phyloP scores from a whole-genome alignment of 768 basidiomycete genomes.

The Kwoniella pini region DNA sequence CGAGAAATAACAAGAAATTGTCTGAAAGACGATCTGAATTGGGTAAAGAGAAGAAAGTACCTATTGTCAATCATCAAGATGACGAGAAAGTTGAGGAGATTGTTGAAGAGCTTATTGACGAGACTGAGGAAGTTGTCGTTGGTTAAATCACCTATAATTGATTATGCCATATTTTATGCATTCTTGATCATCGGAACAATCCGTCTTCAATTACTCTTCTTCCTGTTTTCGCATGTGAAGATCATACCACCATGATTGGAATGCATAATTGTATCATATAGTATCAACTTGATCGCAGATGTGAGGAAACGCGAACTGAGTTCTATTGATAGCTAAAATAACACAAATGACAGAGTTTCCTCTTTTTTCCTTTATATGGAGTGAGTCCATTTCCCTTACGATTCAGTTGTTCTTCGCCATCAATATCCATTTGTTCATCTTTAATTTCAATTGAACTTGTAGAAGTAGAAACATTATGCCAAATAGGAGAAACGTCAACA shows the following conservation, averaged over 20 bases:
- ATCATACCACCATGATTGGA: background rate
- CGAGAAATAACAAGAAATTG: slow-evolving; percentile 67
- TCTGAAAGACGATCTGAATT: slow-evolving; percentile 61
- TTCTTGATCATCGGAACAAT: too few relatives aligned
- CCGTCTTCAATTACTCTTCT: too few relatives aligned
- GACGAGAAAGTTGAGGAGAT: slow-evolving; percentile 92
- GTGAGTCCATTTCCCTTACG: background rate
- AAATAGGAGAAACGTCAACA: slow-evolving; percentile 45
- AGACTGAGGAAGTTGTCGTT: slow-evolving; percentile 72
- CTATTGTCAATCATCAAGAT: slow-evolving; percentile 56
- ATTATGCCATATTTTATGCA: slow-evolving; percentile 1
- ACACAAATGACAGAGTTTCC: slow-evolving; percentile 41
- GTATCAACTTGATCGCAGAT: too few relatives aligned
- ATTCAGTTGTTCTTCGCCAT: slow-evolving; percentile 9
- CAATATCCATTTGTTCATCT: slow-evolving; percentile 21
- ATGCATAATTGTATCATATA: too few relatives aligned
- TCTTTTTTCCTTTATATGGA: slow-evolving; percentile 12
- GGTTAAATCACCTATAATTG: slow-evolving; percentile 10
- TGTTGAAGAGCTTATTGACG: slow-evolving; percentile 90
- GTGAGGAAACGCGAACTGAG: too few relatives aligned
- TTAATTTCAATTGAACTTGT: slow-evolving; percentile 15
- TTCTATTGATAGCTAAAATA: slow-evolving; percentile 22
- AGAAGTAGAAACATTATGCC: slow-evolving; percentile 27
- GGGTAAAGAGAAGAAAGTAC: slow-evolving; percentile 51
- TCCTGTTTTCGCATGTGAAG: background rate